Evolutionary conservation across 352 stramenopile species (phyloP).

Genomic region (Elongisporangium anandrum): DNA sequence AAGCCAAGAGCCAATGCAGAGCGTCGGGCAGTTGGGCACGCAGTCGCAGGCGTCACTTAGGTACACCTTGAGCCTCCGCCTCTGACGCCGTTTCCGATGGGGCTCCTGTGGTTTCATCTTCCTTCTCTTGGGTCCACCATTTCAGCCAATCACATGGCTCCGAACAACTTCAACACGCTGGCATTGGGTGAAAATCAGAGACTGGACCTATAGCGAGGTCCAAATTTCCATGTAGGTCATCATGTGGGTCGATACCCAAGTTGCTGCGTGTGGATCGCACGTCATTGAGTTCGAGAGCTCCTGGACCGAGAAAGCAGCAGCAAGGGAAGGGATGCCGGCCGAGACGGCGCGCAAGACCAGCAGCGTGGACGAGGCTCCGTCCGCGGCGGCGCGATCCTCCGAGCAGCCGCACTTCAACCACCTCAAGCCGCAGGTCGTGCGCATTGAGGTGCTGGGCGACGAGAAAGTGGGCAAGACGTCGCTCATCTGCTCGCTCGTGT

Average conservation of each 20-base stretch:
- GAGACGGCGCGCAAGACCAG: slow-evolving; percentile 20
- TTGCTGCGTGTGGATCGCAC: slow-evolving; percentile 1
- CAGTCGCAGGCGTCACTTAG: neutral
- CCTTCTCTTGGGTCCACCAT: neutral
- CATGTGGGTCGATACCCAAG: neutral
- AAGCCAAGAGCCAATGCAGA: neutral
- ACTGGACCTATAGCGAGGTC: neutral
- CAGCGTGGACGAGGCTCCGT: slow-evolving; percentile 12
- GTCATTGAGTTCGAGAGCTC: neutral
- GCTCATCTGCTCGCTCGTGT: slow-evolving; percentile 89
- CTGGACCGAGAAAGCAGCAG: neutral
- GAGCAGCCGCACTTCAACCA: slow-evolving; percentile 5
- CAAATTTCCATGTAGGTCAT: slow-evolving; percentile 1
- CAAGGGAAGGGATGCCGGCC: slow-evolving; percentile 20
- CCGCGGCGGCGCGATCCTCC: neutral
- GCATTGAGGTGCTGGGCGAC: slow-evolving; percentile 87
- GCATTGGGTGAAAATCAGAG: neutral
- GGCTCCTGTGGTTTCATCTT: neutral
- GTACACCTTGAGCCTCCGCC: neutral
- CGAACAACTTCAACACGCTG: neutral
- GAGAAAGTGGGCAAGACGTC: slow-evolving; percentile 90
- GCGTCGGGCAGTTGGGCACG: neutral
- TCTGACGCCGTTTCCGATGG: neutral
- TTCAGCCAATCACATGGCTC: slow-evolving; percentile 17
- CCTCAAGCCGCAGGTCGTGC: slow-evolving; percentile 78